These are phyloP conservation scores for Nymphaea thermarum DNA, from an alignment of 164 flowering plant genomes.

Conservation along the genomic window DNA sequence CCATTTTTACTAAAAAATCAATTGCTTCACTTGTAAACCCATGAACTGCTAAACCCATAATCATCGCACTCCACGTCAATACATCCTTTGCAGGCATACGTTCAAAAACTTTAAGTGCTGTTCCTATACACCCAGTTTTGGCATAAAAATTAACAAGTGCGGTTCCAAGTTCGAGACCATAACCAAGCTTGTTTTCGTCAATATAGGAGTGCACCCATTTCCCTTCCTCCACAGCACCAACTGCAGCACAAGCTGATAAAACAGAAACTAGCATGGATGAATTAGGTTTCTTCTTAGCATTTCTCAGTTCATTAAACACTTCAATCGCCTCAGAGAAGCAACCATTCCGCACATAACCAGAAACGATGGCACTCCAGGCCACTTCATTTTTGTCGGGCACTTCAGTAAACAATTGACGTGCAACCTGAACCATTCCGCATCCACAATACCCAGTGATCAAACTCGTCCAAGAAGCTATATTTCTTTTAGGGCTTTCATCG, in stretches of 20 bases:
- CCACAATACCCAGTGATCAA: slow-evolving; percentile 8
- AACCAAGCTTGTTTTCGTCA: not conserved
- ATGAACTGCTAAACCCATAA: slow-evolving; percentile 9
- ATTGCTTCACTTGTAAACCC: slow-evolving; percentile 6
- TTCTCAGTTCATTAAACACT: slow-evolving; percentile 5
- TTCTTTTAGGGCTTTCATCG: slow-evolving; percentile 1
- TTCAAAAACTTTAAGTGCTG: not conserved
- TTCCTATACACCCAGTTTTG: slow-evolving; percentile 9
- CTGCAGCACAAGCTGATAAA: slow-evolving; percentile 8
- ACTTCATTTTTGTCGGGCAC: slow-evolving; percentile 12
- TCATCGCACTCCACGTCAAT: slow-evolving; percentile 14
- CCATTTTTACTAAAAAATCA: slow-evolving; percentile 6
- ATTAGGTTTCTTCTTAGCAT: slow-evolving; percentile 1
- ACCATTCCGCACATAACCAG: slow-evolving; percentile 7
- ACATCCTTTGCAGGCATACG: slow-evolving; percentile 9
- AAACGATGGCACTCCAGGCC: slow-evolving; percentile 13
- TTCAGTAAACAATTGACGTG: slow-evolving; percentile 8
- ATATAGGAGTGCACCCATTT: slow-evolving; percentile 11
- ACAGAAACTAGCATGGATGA: slow-evolving; percentile 5
- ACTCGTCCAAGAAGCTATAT: slow-evolving; percentile 9
- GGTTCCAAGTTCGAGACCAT: slow-evolving; percentile 8
- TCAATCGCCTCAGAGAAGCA: slow-evolving; percentile 2
- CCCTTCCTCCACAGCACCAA: slow-evolving; percentile 11
- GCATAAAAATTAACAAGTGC: slow-evolving; percentile 9
- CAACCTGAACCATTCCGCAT: slow-evolving; percentile 5